Conservation (phyloP, 2,329 filamentous ascomycete genomes). For the Aureobasidium sp. region DNA sequence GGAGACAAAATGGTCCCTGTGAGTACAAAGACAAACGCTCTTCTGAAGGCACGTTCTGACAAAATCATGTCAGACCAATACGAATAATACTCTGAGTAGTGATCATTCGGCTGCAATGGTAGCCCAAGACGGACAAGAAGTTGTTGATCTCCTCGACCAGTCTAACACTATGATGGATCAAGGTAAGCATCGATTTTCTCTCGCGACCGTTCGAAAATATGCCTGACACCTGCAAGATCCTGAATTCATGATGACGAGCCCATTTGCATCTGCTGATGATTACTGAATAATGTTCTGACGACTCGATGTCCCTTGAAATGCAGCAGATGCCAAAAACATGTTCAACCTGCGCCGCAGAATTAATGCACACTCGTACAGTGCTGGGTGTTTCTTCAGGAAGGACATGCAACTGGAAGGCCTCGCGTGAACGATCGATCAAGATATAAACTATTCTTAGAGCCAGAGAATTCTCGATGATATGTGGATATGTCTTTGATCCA, state of each 20-base stretch:
- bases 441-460: too few relatives aligned
- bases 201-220: not conserved
- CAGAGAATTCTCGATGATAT: too few relatives aligned
- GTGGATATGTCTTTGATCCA: too few relatives aligned
- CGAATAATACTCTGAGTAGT: not conserved
- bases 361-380: not conserved
- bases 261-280: slow-evolving; percentile 15
- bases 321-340: not conserved
- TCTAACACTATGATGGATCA: slow-evolving; percentile 10
- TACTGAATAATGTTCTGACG: slow-evolving; percentile 7
- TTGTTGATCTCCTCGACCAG: slow-evolving; percentile 24
- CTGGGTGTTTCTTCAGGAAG: slow-evolving; percentile 12
- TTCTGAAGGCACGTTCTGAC: not conserved
- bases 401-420: slow-evolving; percentile 7
- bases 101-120: not conserved
- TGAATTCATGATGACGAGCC: slow-evolving; percentile 21
- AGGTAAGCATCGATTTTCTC: not conserved
- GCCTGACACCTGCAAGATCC: slow-evolving; percentile 15
- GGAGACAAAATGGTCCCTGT: slow-evolving; percentile 58
- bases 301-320: not conserved
- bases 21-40: slow-evolving; percentile 20
- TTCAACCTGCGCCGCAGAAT: not conserved
- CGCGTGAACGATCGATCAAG: not conserved
- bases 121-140: slow-evolving; percentile 24
- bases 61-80: not conserved